Evolutionary conservation across 2,329 filamentous ascomycete species (phyloP), one percentile per base, ranked within the genome.

Genomic region (Lecanosticta acicola): DNA sequence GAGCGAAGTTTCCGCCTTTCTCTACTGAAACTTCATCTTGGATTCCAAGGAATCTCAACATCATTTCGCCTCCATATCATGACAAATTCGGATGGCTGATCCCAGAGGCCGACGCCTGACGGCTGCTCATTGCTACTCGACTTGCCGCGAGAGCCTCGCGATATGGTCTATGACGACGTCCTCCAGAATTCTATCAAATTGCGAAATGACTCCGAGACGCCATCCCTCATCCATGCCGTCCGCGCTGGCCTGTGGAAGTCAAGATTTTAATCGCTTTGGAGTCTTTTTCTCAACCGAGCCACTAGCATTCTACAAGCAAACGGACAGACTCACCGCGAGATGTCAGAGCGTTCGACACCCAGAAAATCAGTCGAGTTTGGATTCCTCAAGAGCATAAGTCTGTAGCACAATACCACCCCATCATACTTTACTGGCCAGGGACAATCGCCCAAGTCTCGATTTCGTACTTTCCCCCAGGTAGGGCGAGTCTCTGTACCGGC

Each of bases 361-460:
- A n/a, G n/a, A n/a, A n/a, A n/a, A n/a, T n/a, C n/a, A n/a, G n/a
- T n/a, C n/a, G n/a, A n/a, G n/a, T n/a, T n/a, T n/a, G n/a, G n/a
- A n/a, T n/a, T n/a, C n/a, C n/a, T n/a, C n/a, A n/a, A n/a, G n/a
- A n/a, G n/a, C n/a, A n/a, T n/a, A n/a, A n/a, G n/a, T n/a, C n/a
- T n/a, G n/a, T n/a, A n/a, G n/a, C n/a, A n/a, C n/a, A n/a, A n/a
- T n/a, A n/a, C n/a, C n/a, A n/a, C n/a, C n/a, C n/a, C n/a, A n/a
- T n/a, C n/a, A n/a, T n/a, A n/a, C n/a, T n/a, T n/a, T n/a, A n/a
- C n/a, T n/a, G n/a, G n/a, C 45, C 50, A 17, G 47, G 44, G 20
- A 50, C 48, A 32, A 53, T 48, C 24, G 45, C 45, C 48, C 50
- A 53, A 7, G 50, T 53, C 45, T 53, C 50, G 14, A 53, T 53